A percentile compares a stretch with the other conserved stretches of the same genome.
Conservation (phyloP, 148 eudicot species). For the Arbutus unedo region DNA sequence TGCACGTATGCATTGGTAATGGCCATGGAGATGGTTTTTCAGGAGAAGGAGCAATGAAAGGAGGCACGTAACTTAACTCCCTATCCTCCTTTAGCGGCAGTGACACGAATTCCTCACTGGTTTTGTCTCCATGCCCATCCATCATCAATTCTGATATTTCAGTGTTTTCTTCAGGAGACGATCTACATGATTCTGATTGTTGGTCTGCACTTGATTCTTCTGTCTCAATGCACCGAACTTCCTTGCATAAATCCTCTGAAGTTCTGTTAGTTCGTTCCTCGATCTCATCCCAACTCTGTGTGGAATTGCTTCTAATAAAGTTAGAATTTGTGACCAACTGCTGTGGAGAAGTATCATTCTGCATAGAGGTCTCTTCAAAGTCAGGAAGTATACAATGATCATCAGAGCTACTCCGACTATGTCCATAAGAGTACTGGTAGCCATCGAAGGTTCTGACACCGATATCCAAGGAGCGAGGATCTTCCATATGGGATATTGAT, state of each 20-base stretch:
- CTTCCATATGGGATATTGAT: conserved; percentile 33
- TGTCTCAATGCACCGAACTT: conserved; percentile 74
- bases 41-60: conserved; percentile 25
- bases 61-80: conserved; percentile 20
- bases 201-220: conserved; percentile 27
- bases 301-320: conserved; percentile 31
- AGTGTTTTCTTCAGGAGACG: conserved; percentile 23
- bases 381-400: conserved; percentile 49
- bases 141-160: conserved; percentile 15
- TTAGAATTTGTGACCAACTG: conserved; percentile 26
- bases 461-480: conserved; percentile 35
- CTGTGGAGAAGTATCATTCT: conserved; percentile 30
- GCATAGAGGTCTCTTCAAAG: conserved; percentile 41
- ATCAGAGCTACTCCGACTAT: conserved; percentile 60
- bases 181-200: conserved; percentile 16
- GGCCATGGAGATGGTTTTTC: conserved; percentile 33
- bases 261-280: conserved; percentile 35
- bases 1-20: conserved; percentile 20
- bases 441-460: conserved; percentile 35
- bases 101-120: conserved; percentile 16
- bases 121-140: conserved; percentile 15
- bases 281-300: conserved; percentile 35
- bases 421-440: conserved; percentile 48
- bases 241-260: conserved; percentile 64
- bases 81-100: conserved; percentile 19